Conservation (phyloP, 805 yeast genomes). For the Dipodascus geniculatus region DNA sequence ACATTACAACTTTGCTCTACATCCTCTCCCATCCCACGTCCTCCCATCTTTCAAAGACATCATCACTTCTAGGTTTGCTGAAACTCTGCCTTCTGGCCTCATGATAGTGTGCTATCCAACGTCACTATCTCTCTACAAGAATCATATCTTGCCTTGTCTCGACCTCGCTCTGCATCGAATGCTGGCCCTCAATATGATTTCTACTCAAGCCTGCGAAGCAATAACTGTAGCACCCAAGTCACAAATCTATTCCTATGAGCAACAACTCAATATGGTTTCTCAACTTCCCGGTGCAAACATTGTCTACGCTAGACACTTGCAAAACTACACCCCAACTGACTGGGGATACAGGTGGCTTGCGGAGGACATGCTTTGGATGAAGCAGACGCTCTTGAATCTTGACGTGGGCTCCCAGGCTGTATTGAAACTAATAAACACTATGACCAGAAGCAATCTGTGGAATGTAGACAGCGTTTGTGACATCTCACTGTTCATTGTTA, state of each 20-base stretch:
- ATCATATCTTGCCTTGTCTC: slow-evolving; percentile 14
- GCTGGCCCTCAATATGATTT: slow-evolving; percentile 17
- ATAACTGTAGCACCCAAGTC: slow-evolving; percentile 14
- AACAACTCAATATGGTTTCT: slow-evolving; percentile 7
- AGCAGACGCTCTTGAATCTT: slow-evolving; percentile 6
- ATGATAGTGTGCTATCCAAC: slow-evolving; percentile 16
- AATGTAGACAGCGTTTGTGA: slow-evolving; percentile 4
- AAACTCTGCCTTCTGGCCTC: slow-evolving; percentile 16
- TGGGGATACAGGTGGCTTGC: slow-evolving; percentile 17
- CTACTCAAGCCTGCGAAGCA: slow-evolving; percentile 16
- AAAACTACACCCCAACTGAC: slow-evolving; percentile 6
- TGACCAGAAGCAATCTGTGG: slow-evolving; percentile 9
- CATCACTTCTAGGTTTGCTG: slow-evolving; percentile 11
- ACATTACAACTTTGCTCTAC: slow-evolving; percentile 14
- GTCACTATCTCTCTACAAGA: slow-evolving; percentile 12
- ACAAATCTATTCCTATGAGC: slow-evolving; percentile 8
- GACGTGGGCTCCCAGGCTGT: slow-evolving; percentile 6
- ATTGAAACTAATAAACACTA: slow-evolving; percentile 8
- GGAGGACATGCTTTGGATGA: slow-evolving; percentile 16
- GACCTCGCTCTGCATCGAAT: slow-evolving; percentile 17
- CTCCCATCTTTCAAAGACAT: slow-evolving; percentile 13
- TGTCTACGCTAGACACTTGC: slow-evolving; percentile 6
- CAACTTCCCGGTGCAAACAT: slow-evolving; percentile 9
- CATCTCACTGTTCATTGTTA: slow-evolving; percentile 10
- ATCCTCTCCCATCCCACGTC: slow-evolving; percentile 16